Conservation (phyloP, 345 rosid genomes). For the Conringia planisiliqua region DNA sequence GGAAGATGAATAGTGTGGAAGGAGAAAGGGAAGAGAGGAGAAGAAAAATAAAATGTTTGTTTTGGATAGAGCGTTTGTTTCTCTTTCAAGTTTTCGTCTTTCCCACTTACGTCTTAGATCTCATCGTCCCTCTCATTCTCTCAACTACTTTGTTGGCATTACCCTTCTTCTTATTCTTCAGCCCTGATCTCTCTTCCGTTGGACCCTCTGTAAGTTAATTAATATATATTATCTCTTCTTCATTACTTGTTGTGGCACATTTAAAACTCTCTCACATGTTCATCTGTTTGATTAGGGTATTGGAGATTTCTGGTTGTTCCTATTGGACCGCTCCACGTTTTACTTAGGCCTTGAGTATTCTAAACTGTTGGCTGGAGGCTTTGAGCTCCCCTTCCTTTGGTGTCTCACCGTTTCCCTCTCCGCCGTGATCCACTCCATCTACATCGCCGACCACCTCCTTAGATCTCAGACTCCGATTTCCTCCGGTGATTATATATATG, state of each 20-base stretch:
- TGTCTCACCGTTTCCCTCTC: constrained; percentile 11
- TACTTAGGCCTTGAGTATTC: constrained; percentile 12
- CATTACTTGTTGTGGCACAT: background rate
- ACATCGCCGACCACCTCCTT: constrained; percentile 1
- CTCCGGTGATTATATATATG: constrained; percentile 1
- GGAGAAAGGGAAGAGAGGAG: background rate
- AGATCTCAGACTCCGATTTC: constrained; percentile 6
- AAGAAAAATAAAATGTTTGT: background rate
- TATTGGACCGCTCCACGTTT: constrained; percentile 14
- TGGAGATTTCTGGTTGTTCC: constrained; percentile 19
- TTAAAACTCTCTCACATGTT: background rate
- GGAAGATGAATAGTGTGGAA: background rate
- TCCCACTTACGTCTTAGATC: background rate
- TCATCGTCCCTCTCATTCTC: background rate
- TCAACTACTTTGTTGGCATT: background rate
- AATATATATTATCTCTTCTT: background rate
- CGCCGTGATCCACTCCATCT: constrained; percentile 2
- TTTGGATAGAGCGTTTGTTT: constrained; percentile 16
- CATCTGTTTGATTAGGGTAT: constrained; percentile 16
- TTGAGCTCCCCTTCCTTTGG: constrained; percentile 23
- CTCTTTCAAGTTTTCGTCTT: constrained; percentile 6
- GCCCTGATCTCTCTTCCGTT: constrained; percentile 4
- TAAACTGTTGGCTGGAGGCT: constrained; percentile 1
- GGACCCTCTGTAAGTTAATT: constrained; percentile 21
- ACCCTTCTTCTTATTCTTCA: background rate